phyloP scores from a whole-genome alignment of 768 basidiomycete genomes.

The Russula emetica region DNA sequence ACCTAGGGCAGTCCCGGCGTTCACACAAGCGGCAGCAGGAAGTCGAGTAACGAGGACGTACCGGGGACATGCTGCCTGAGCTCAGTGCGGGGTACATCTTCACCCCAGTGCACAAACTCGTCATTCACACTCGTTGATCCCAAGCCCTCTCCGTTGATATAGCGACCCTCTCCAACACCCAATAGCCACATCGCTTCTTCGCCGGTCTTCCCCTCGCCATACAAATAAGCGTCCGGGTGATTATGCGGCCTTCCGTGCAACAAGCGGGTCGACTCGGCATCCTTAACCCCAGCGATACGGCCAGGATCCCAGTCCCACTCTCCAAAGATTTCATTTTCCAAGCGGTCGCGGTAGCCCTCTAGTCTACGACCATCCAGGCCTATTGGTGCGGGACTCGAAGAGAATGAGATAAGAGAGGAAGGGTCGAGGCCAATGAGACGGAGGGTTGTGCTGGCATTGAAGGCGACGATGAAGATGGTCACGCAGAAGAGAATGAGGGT shows the following conservation, averaged over 20 bases:
- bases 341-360: conserved; percentile 49
- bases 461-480: conserved; percentile 62
- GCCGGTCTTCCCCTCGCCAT: conserved; percentile 35
- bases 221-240: conserved; percentile 39
- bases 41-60: conserved; percentile 31
- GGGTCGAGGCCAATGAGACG: conserved; percentile 39
- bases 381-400: conserved; percentile 26
- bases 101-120: conserved; percentile 53
- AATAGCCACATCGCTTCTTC: conserved; percentile 27
- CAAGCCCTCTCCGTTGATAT: conserved; percentile 30
- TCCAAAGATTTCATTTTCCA: conserved; percentile 64
- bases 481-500: conserved; percentile 63
- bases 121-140: conserved; percentile 42
- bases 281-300: conserved; percentile 52
- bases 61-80: conserved; percentile 64
- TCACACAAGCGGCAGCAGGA: background rate
- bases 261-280: conserved; percentile 45
- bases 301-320: conserved; percentile 64
- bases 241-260: conserved; percentile 33
- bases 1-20: conserved; percentile 42
- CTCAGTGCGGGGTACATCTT: conserved; percentile 51
- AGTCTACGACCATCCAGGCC: conserved; percentile 50
- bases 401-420: conserved; percentile 11
- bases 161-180: conserved; percentile 29
- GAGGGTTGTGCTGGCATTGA: conserved; percentile 66